Base-by-base conservation (phyloP, 208 protist species). In the Wallacemonas sp. region DNA sequence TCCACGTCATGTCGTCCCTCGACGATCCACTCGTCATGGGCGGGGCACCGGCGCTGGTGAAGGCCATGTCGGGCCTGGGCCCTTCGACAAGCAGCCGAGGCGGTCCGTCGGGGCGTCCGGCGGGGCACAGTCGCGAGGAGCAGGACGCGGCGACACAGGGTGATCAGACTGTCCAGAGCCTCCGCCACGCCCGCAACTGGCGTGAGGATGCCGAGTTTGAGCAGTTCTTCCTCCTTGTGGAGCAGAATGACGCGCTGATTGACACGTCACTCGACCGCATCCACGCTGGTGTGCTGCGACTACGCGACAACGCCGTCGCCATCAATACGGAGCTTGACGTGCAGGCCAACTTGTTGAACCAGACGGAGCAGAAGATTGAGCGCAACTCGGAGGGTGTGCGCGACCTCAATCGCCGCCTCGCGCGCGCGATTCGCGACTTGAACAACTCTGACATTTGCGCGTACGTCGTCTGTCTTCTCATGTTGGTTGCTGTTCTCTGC, bases 251-350 rank as follows among this genome's bases (percentile, higher is more conserved):
- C 61, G 61, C 59, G 2, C 65, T 80, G 0, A 91, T 94, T 23
- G 86, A 92, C 61, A 64, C 68, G 25, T 68, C 82, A 7, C 74
- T 94, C 16, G 86, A 89, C 62, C 81, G 86, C 38, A 85, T 95
- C 28, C 65, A 59, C 29, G 73, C 65, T 2, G 84, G 89, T 25
- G 77, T 91, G 16, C 54, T 70, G 29, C 63, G 81, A 16, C 55
- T 94, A n/a, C 72, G 77, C 31, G 77, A 89, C 62, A 89, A 86
- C 71, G 89, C 89, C 8, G 66, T 76, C 32, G 48, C 61, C 5
- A 77, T 94, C 36, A 64, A 81, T n/a, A 57, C 72, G n/a, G 89
- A 94, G 64, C 68, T 94, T 20, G 22, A 54, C 8, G 38, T 79
- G 2, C 89, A 94, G 62, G 72, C 77, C 16, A 49, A 49, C 11